Conservation (phyloP, 371 early-diverging fungal species). For the Apophysomyces elegans region DNA sequence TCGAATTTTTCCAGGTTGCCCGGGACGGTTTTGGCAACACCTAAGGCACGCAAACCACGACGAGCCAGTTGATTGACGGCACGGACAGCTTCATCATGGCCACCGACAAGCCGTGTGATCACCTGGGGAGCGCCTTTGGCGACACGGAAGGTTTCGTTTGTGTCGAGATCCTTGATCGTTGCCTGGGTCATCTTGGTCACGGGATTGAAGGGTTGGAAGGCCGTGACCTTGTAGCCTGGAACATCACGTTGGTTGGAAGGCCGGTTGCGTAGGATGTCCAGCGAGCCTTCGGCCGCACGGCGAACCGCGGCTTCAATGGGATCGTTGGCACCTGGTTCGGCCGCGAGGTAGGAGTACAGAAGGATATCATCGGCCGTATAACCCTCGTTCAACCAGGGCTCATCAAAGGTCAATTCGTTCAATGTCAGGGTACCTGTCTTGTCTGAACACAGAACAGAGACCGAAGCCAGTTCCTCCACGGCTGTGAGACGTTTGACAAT, state of each 20-base stretch:
- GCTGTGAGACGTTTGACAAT: conserved; percentile 94
- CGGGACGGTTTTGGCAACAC: conserved; percentile 78
- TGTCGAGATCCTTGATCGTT: conserved; percentile 70
- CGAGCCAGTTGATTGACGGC: conserved; percentile 86
- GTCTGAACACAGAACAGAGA: conserved; percentile 93
- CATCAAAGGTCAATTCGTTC: conserved; percentile 88
- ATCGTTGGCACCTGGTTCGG: conserved; percentile 92
- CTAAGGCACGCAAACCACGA: conserved; percentile 89
- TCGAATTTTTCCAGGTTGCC: conserved; percentile 62
- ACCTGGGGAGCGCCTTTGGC: conserved; percentile 97
- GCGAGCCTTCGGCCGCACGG: conserved; percentile 85
- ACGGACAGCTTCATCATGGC: conserved; percentile 78
- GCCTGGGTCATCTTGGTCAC: conserved; percentile 90
- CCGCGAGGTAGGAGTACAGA: conserved; percentile 82
- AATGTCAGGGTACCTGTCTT: conserved; percentile 96
- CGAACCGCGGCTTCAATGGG: conserved; percentile 93
- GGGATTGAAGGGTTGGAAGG: conserved; percentile 93
- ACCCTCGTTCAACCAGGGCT: conserved; percentile 78
- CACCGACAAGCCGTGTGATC: conserved; percentile 83
- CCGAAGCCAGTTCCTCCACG: conserved; percentile 94
- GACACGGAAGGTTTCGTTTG: conserved; percentile 76
- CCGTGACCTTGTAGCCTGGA: conserved; percentile 85
- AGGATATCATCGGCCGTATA: conserved; percentile 87
- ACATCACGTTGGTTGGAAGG: conserved; percentile 68
- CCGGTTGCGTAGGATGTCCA: conserved; percentile 86